Evolutionary conservation across 805 yeast genomes (phyloP).

Genomic region (Sugiyamaella smithiae): DNA sequence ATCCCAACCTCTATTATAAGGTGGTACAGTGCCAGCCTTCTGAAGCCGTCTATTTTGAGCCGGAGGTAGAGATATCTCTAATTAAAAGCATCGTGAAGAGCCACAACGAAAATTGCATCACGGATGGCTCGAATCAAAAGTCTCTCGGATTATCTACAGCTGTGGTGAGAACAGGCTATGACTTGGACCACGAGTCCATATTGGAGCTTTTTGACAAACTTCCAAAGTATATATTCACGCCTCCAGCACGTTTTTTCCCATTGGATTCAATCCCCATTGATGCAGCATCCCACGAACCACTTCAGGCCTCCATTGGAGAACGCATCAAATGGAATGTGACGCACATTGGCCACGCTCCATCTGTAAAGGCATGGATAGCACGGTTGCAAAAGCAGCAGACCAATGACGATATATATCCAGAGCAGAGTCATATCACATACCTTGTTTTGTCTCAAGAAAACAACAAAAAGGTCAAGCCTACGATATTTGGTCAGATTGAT

Average conservation of each 20-base stretch:
- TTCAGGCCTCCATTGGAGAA: conserved; percentile 4
- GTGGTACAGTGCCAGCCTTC: not conserved
- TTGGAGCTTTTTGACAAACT: conserved; percentile 4
- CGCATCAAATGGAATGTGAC: conserved; percentile 28
- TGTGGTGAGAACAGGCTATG: not conserved
- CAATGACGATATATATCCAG: not conserved
- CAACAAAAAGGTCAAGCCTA: not conserved
- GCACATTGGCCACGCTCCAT: conserved; percentile 24
- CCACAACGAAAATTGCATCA: not conserved
- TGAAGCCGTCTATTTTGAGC: not conserved
- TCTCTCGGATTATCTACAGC: not conserved
- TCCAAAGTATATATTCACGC: conserved; percentile 17
- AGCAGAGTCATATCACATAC: too few relatives aligned
- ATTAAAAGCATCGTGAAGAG: not conserved
- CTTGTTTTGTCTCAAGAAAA: not conserved
- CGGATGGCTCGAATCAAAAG: not conserved
- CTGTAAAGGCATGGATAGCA: not conserved
- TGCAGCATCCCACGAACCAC: not conserved
- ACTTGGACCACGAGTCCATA: not conserved
- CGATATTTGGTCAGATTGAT: not conserved
- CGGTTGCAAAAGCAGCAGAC: not conserved
- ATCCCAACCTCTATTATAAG: not conserved
- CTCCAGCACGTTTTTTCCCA: not conserved
- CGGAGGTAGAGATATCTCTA: not conserved
- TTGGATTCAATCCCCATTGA: not conserved